Conservation (phyloP, 768 basidiomycete genomes). For the Lepiota subincarnata region DNA sequence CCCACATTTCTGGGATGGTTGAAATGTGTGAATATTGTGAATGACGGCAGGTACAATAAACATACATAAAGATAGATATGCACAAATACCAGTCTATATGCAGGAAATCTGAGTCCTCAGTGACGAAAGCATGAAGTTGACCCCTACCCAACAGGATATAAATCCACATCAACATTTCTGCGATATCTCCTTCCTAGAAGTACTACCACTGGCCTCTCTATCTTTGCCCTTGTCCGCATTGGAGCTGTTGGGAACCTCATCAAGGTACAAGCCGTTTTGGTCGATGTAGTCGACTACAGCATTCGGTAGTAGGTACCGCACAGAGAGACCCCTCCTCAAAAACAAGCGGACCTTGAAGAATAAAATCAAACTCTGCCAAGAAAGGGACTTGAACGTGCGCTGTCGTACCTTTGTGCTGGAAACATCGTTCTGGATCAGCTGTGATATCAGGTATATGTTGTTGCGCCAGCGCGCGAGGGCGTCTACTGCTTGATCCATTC, state of each 20-base stretch:
- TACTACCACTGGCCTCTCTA: conserved; percentile 25
- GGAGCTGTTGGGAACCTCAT: conserved; percentile 38
- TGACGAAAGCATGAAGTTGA: not conserved
- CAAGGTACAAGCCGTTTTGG: conserved; percentile 70
- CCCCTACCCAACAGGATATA: conserved; percentile 9
- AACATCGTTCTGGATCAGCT: conserved; percentile 96
- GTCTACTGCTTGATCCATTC: conserved; percentile 80
- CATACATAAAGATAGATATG: conserved; percentile 2
- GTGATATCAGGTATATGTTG: conserved; percentile 89
- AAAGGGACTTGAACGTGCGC: not conserved
- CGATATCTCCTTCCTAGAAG: conserved; percentile 26
- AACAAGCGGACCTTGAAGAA: conserved; percentile 55
- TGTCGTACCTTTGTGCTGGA: conserved; percentile 80
- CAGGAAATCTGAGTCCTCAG: not conserved
- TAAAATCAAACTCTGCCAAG: not conserved
- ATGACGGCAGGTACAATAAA: conserved; percentile 2
- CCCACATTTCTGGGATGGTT: not conserved
- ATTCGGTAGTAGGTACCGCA: conserved; percentile 87
- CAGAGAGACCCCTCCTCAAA: conserved; percentile 73
- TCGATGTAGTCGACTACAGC: conserved; percentile 95
- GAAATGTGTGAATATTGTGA: not conserved
- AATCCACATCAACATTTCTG: conserved; percentile 14
- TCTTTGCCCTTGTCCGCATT: conserved; percentile 32
- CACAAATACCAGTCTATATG: not conserved
- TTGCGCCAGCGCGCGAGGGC: conserved; percentile 69